phyloP scores from a whole-genome alignment of 495 filamentous ascomycete species.

The Podospora sp. region DNA sequence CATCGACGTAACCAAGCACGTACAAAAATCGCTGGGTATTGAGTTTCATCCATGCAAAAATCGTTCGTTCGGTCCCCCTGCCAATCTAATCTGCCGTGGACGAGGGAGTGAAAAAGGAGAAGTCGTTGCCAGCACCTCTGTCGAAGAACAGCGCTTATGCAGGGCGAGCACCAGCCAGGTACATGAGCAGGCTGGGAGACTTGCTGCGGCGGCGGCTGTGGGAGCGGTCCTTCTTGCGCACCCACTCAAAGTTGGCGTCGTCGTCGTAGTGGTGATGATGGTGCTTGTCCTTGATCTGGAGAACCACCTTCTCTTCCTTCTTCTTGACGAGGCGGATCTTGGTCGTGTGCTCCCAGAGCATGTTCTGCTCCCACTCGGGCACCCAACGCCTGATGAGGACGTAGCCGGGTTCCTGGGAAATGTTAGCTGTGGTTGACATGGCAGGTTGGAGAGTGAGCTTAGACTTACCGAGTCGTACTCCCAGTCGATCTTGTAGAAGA shows the following conservation, averaged over 20 bases:
- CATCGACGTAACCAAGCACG: not conserved
- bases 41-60: not conserved
- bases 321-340: conserved; percentile 55
- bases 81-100: not conserved
- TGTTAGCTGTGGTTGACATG: conserved; percentile 20
- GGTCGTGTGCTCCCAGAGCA: conserved; percentile 72
- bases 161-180: conserved; percentile 48
- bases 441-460: not conserved
- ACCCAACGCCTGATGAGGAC: conserved; percentile 79
- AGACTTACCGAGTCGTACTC: conserved; percentile 53
- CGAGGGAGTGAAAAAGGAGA: conserved; percentile 7
- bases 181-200: conserved; percentile 52
- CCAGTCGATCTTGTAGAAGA: conserved; percentile 53
- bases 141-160: conserved; percentile 25
- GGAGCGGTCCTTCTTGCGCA: conserved; percentile 61
- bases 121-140: not conserved
- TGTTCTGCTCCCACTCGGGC: conserved; percentile 68
- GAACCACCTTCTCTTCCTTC: conserved; percentile 43
- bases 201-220: conserved; percentile 43
- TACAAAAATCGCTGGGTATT: not conserved
- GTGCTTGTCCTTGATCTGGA: conserved; percentile 45
- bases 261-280: conserved; percentile 54
- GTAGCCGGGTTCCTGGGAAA: conserved; percentile 62
- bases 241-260: conserved; percentile 54
- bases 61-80: not conserved